Percentiles rank a stretch among this genome's conserved stretches.
phyloP scores from a whole-genome alignment of 495 filamentous ascomycete genomes.

The Xylaria grammica region DNA sequence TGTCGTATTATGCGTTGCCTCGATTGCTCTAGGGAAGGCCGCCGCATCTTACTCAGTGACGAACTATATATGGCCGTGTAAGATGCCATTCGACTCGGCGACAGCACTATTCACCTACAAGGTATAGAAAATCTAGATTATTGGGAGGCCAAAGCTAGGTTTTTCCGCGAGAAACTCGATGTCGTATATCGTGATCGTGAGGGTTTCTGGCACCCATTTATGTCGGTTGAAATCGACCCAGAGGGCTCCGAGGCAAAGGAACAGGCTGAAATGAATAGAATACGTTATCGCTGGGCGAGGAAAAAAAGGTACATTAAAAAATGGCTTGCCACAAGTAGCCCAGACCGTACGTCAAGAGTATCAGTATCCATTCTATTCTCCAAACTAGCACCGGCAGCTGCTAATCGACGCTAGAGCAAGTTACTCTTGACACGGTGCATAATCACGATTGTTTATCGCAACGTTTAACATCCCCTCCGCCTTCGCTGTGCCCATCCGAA shows the following conservation, averaged over 20 bases:
- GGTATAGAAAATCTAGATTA: neutral
- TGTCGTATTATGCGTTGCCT: neutral
- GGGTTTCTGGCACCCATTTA: neutral
- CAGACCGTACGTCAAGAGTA: neutral
- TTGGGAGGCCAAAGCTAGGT: neutral
- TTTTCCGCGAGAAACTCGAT: neutral
- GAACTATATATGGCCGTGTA: neutral
- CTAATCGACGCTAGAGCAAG: neutral
- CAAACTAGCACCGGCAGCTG: neutral
- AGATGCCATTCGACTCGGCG: neutral
- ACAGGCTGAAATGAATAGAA: neutral
- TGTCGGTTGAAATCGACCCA: no score
- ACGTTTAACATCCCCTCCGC: neutral
- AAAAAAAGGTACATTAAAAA: neutral
- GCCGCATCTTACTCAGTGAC: neutral
- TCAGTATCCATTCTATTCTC: no score
- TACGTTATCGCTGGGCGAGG: neutral
- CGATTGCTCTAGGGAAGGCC: neutral
- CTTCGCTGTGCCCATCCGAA: neutral
- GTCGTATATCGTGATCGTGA: neutral
- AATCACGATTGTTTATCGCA: neutral
- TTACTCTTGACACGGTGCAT: neutral
- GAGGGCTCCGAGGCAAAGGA: no score
- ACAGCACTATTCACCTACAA: neutral
- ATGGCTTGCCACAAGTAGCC: neutral